A percentile compares a stretch with the other conserved stretches of the same genome.
These are phyloP conservation scores for Meira nashicola DNA, from an alignment of 1,284 basidiomycete species.

Conservation along the genomic window DNA sequence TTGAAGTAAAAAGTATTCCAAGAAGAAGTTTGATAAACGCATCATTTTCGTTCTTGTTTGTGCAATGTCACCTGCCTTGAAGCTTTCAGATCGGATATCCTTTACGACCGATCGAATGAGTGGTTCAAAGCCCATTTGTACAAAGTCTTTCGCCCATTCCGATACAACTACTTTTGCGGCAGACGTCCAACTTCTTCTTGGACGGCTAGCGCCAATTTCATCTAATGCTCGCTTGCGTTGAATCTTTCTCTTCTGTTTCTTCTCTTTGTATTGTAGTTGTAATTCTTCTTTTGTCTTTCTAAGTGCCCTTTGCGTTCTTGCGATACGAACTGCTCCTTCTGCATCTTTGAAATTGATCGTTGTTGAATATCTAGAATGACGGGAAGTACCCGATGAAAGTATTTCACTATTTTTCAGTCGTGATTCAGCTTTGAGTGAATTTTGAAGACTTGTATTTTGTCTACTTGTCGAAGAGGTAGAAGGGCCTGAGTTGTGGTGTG, in stretches of 20 bases:
- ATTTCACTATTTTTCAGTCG: slow-evolving; percentile 25
- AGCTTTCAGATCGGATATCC: slow-evolving; percentile 48
- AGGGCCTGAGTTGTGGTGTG: too few relatives aligned
- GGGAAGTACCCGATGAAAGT: slow-evolving; percentile 20
- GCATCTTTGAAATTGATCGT: slow-evolving; percentile 44
- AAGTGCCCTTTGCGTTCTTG: slow-evolving; percentile 33
- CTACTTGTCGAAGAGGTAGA: too few relatives aligned
- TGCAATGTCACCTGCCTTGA: slow-evolving; percentile 48
- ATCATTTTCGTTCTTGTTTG: slow-evolving; percentile 43
- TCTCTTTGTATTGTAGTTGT: slow-evolving; percentile 20
- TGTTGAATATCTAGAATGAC: slow-evolving; percentile 50
- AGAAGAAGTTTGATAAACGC: slow-evolving; percentile 45
- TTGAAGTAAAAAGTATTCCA: slow-evolving; percentile 44
- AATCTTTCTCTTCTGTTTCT: slow-evolving; percentile 24
- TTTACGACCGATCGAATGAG: slow-evolving; percentile 38
- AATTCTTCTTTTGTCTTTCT: slow-evolving; percentile 39
- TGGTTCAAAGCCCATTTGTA: slow-evolving; percentile 36
- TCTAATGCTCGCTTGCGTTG: slow-evolving; percentile 30
- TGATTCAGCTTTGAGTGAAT: slow-evolving; percentile 35
- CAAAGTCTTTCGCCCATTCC: slow-evolving; percentile 44
- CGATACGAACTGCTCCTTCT: slow-evolving; percentile 39
- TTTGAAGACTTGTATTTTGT: slow-evolving; percentile 14
- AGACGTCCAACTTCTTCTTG: slow-evolving; percentile 37
- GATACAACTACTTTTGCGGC: slow-evolving; percentile 29
- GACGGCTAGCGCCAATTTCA: slow-evolving; percentile 38